phyloP scores from a whole-genome alignment of 331 rosid species.

The Quercus lobata region DNA sequence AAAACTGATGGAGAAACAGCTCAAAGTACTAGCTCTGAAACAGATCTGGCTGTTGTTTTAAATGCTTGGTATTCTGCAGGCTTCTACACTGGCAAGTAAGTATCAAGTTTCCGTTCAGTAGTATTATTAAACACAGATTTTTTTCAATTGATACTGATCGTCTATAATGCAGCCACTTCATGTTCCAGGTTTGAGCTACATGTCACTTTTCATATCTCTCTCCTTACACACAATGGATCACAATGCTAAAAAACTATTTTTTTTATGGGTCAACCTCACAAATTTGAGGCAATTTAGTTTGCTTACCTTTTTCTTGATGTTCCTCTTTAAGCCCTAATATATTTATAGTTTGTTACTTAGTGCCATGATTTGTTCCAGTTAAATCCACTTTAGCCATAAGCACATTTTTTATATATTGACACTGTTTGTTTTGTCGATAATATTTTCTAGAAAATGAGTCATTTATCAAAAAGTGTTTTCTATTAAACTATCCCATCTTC shows the following conservation, averaged over 20 bases:
- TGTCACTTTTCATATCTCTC: not conserved
- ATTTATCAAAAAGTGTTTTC: no score
- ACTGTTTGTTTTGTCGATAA: no score
- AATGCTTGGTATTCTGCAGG: conserved; percentile 98
- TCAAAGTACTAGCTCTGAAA: conserved; percentile 41
- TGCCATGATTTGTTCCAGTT: not conserved
- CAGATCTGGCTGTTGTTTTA: conserved; percentile 58
- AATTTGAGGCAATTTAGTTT: not conserved
- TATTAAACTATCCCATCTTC: no score
- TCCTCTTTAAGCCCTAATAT: not conserved
- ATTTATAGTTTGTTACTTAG: not conserved
- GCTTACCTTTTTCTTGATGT: not conserved
- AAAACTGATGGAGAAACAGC: conserved; percentile 24
- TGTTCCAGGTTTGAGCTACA: not conserved
- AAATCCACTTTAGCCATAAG: not conserved
- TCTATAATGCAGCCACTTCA: not conserved
- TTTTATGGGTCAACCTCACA: no score
- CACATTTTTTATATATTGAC: no score
- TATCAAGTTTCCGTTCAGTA: not conserved
- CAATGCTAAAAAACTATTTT: no score
- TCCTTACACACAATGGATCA: no score
- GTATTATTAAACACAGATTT: not conserved
- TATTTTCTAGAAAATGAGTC: no score
- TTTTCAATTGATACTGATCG: not conserved
- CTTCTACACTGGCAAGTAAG: conserved; percentile 86